Evolutionary conservation across 2,329 filamentous ascomycete genomes (phyloP).

Genomic region (Colletotrichum karsti): DNA sequence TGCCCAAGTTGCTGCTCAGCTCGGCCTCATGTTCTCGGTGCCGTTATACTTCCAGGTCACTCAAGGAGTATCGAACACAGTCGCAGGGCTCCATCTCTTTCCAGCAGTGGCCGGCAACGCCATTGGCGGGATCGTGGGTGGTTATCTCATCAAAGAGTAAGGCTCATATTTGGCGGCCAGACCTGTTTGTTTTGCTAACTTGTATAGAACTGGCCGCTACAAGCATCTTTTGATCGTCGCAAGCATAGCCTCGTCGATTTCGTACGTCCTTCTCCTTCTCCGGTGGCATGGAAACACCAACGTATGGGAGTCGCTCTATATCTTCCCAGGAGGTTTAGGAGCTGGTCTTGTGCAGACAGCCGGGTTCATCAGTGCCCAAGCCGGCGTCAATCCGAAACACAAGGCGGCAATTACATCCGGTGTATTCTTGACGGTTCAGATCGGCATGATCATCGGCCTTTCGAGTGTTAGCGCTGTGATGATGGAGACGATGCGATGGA

Average conservation of each 20-base stretch:
- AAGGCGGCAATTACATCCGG: slow-evolving; percentile 50
- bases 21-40: slow-evolving; percentile 64
- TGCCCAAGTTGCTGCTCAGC: slow-evolving; percentile 65
- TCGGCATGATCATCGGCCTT: slow-evolving; percentile 49
- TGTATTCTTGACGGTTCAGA: slow-evolving; percentile 46
- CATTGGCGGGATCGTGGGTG: slow-evolving; percentile 67
- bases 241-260: slow-evolving; percentile 54
- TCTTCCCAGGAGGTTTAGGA: slow-evolving; percentile 60
- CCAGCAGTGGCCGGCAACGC: slow-evolving; percentile 75
- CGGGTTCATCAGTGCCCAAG: slow-evolving; percentile 52
- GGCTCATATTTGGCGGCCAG: neutral
- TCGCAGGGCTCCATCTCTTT: slow-evolving; percentile 68
- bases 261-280: slow-evolving; percentile 61
- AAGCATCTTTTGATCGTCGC: slow-evolving; percentile 62
- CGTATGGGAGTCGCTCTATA: slow-evolving; percentile 64
- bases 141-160: slow-evolving; percentile 60
- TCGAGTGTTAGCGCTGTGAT: slow-evolving; percentile 47
- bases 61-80: slow-evolving; percentile 61
- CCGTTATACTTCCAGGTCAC: slow-evolving; percentile 77
- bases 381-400: slow-evolving; percentile 45
- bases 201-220: slow-evolving; percentile 65
- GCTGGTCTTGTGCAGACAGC: slow-evolving; percentile 49
- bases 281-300: slow-evolving; percentile 69
- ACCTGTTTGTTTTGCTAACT: neutral
- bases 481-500: slow-evolving; percentile 31